Evolutionary conservation across 495 filamentous ascomycete species (phyloP), one percentile per base, ranked within the genome.

Genomic region (Trichoderma reesei): DNA sequence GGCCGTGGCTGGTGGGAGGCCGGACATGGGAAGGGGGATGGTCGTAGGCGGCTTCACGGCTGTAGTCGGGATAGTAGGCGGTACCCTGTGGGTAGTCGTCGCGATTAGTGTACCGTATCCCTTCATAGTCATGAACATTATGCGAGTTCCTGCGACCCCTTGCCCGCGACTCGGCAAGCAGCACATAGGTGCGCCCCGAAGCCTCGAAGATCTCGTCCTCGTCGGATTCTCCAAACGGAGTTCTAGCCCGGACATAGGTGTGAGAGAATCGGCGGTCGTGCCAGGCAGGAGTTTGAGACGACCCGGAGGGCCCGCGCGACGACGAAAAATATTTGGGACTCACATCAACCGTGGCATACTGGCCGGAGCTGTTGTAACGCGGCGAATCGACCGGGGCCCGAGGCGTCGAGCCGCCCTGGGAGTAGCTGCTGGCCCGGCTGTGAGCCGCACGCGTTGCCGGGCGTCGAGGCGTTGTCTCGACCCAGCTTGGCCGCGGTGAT

Each of bases 151-250:
- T 63, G 61, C 42, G 67, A 67, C 76, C 74, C 70, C 68, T 73
- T 68, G 65, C 65, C 70, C 71, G 77, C 64, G 76, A 75, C 71
- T 71, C 73, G 69, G 73, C 77, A 68, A 76, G 74, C 68, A 79
- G 70, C 69, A 78, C 68, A 72, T 76, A 80, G 70, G 71, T 75
- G 69, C 71, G 66, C 65, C 79, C 80, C 66, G 79, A 70, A 72
- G 79, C 72, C 72, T 83, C 78, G 76, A 82, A 73, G 69, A 76
- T 72, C 73, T 85, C 82, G 75, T 83, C 82, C 75, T 83, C 81
- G 78, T 85, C 82, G 74, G 81, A 83, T 69, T 83, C 81, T 75
- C 78, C 80, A 80, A 82, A 74, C 46, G 69, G 68, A 61, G 71
- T 69, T 70, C 79, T 78, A 76, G 81, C 71, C 75, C 78, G 82